A percentile compares a stretch with the other conserved stretches of the same genome.
Conservation (phyloP, 495 filamentous ascomycete genomes). For the Talaromyces wortmannii region DNA sequence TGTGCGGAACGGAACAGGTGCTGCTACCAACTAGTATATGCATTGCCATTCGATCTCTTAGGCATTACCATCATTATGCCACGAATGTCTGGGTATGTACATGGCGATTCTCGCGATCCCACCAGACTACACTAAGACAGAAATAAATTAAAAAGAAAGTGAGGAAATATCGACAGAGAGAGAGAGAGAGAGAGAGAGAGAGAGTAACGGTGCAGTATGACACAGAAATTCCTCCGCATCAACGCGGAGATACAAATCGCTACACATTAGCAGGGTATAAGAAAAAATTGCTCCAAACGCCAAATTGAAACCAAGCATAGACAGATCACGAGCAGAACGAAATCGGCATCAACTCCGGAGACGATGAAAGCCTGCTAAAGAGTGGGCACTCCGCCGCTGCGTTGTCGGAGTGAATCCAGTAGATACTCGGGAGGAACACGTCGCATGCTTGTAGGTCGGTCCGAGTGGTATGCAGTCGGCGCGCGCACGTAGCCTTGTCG, state of each 20-base stretch:
- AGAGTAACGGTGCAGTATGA: neutral
- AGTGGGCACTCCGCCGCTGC: constrained; percentile 26
- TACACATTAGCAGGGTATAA: constrained; percentile 5
- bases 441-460: constrained; percentile 68
- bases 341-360: neutral
- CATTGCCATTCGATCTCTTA: neutral
- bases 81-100: constrained; percentile 5
- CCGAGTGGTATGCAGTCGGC: constrained; percentile 60
- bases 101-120: neutral
- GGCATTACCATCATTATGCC: constrained; percentile 6
- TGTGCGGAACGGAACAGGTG: too few relatives aligned
- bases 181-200: neutral
- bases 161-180: constrained; percentile 1
- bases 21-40: neutral
- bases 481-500: constrained; percentile 83
- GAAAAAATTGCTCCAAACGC: neutral
- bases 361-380: constrained; percentile 15
- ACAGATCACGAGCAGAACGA: neutral
- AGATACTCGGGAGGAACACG: constrained; percentile 78
- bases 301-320: neutral
- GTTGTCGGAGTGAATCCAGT: constrained; percentile 50
- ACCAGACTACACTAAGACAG: neutral
- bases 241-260: neutral
- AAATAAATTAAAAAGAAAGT: neutral
- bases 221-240: neutral